Evolutionary conservation across 306 rosid genomes (phyloP), one percentile per base, ranked within the genome.

Genomic region (Corylus avellana): DNA sequence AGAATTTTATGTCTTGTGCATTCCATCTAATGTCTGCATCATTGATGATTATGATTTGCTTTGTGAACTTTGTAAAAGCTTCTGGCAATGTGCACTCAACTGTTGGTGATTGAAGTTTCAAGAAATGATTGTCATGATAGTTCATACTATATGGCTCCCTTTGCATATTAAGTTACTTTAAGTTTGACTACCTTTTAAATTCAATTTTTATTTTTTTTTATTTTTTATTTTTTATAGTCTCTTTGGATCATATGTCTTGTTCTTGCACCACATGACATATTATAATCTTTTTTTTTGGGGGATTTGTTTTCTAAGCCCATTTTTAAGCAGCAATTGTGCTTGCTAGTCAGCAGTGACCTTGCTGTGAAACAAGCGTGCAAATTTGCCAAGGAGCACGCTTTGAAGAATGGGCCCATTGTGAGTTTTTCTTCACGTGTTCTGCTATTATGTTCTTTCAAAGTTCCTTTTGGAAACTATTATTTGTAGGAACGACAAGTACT

Each of bases 141-240:
- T 22, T 22, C 25, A 22, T 22, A 22, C 25, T 22, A 22, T 67
- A 42, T 9, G 27, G 22, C 75, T 49, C 59, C 48, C 18, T 49
- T 71, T 71, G 75, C 58, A 48, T 14, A 71, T 48, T 48, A 71
- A 71, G 55, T 47, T 22, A 20, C 58, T 71, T 46, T 0, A 48
- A 22, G 58, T 27, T 49, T 71, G 58, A 48, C 75, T 47, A 5
- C 35, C 42, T 71, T 25, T 49, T 71, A 47, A 13, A 22, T 14
- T 18, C 39, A 11, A 3, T 46, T 70, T 53, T 48, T 70, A 22
- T 22, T 22, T 22, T 22, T 22, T 22, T 22, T 22, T 22, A 22
- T 22, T 22, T 22, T 22, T 22, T 22, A 22, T 22, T 39, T 39
- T 39, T 39, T 39, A 4, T 39, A 39, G 44, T 39, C 44, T 39